Base-by-base conservation (phyloP, 192 early-diverging fungal species). In the Entomortierella lignicola region DNA sequence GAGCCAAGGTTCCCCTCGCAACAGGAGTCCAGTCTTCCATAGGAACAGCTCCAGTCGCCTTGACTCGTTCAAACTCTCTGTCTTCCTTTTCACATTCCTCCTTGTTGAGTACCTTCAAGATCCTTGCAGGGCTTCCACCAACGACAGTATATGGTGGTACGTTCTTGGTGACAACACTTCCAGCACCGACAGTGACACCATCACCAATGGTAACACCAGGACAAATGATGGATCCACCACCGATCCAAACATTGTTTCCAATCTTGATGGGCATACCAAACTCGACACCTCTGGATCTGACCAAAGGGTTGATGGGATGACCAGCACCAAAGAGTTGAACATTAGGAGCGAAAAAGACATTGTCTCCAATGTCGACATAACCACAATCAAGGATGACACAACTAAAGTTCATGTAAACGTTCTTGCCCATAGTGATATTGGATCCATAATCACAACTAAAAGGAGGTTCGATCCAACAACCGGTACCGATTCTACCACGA, bases 181-280 rank as follows among this genome's bases (percentile, higher is more conserved):
- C 96, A 10, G 95, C 97, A 10, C 89, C 93, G 51, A 94, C 44
- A 0, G 89, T 91, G 11, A 68, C 83, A 27, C 93, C 90, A 60
- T 94, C 82, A 5, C 97, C 97, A 66, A 98, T 92, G 0, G 92
- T 96, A 8, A 98, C 89, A 39, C 97, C 97, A 13, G 94, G 91
- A 75, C 91, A 82, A 43, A 98, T 90, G 8, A 92, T 88, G 0
- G 87, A 89, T 25, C 87, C 85, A 23, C 94, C 97, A 8, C 97
- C 96, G 37, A 98, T 80, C 96, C 95, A 97, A 32, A 93, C 92
- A 70, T 95, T 86, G 57, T 93, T 89, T 26, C 95, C 96, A 58
- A 98, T 98, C 73, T 63, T 82, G n/a, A 88, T 81, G 2, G 71
- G 75, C 60, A 81, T 73, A 2, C 77, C 85, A 51, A 66, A 84